A percentile compares a stretch with the other conserved stretches of the same genome.
Conservation (phyloP, 345 rosid species). For the Citrus hindsii region DNA sequence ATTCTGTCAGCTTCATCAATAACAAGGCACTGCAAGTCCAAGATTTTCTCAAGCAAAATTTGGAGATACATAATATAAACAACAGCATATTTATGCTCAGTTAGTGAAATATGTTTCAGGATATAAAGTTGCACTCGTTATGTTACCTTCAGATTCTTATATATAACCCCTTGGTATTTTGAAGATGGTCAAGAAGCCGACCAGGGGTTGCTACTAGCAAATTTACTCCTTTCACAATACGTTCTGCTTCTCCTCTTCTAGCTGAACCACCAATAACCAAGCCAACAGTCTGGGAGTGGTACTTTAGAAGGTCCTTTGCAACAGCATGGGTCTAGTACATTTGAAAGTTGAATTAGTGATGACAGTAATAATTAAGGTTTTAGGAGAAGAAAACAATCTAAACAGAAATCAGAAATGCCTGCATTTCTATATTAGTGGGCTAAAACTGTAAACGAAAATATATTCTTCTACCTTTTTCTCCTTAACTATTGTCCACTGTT, state of each 20-base stretch:
- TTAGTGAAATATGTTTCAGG: neutral
- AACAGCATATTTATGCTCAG: neutral
- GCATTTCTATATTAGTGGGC: neutral
- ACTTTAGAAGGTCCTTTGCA: conserved; percentile 85
- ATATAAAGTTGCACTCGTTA: neutral
- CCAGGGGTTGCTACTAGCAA: conserved; percentile 96
- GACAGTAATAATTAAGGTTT: neutral
- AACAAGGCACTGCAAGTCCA: conserved; percentile 66
- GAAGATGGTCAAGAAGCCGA: conserved; percentile 96
- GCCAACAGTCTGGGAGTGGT: conserved; percentile 81
- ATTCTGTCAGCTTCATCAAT: conserved; percentile 98
- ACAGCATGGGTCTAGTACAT: conserved; percentile 76
- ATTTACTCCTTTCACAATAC: conserved; percentile 76
- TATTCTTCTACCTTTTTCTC: no score
- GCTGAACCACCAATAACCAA: conserved; percentile 92
- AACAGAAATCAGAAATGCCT: neutral
- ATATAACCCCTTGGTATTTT: conserved; percentile 79
- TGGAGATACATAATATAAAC: neutral
- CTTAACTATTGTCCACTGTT: neutral
- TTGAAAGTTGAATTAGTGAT: conserved; percentile 7
- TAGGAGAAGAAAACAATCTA: neutral
- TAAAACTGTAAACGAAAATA: neutral
- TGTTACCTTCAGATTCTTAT: conserved; percentile 77
- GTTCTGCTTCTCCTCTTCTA: conserved; percentile 81
- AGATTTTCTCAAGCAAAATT: neutral